Conservation (phyloP, 2,329 filamentous ascomycete species). For the Dendryphion nanum region DNA sequence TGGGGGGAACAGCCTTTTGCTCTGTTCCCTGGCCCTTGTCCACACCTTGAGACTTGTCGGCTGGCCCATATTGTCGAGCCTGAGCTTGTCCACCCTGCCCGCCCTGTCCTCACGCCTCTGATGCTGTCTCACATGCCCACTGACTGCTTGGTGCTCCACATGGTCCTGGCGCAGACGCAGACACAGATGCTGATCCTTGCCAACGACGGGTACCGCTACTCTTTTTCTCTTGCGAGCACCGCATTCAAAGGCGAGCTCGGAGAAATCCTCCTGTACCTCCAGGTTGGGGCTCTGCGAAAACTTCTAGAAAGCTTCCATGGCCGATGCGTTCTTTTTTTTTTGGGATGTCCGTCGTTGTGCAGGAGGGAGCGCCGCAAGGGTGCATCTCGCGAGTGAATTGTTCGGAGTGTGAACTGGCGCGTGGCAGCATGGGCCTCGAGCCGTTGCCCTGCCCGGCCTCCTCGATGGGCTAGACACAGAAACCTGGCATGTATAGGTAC, state of each 20-base stretch:
- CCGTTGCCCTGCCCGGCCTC: too few relatives aligned
- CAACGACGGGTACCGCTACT: too few relatives aligned
- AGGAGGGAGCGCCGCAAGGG: neutral
- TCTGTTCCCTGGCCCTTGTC: slow-evolving; percentile 10
- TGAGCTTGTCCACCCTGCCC: too few relatives aligned
- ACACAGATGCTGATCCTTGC: too few relatives aligned
- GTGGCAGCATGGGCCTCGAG: too few relatives aligned
- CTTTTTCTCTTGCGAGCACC: neutral
- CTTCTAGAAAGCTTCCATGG: neutral
- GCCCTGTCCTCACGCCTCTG: slow-evolving; percentile 13
- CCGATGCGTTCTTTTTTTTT: too few relatives aligned
- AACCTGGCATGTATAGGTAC: slow-evolving; percentile 6
- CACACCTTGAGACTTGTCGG: neutral
- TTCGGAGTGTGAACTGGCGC: neutral
- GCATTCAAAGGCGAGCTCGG: neutral
- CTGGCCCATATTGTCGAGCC: too few relatives aligned
- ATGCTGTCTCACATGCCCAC: slow-evolving; percentile 24
- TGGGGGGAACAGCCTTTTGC: slow-evolving; percentile 8
- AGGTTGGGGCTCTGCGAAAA: neutral
- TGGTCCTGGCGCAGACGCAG: too few relatives aligned
- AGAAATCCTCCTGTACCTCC: neutral
- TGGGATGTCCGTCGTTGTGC: neutral
- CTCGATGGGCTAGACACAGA: too few relatives aligned
- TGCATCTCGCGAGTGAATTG: neutral
- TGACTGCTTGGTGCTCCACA: neutral